A percentile compares a stretch with the other conserved stretches of the same genome.
phyloP scores from a whole-genome alignment of 192 early-diverging fungal genomes.

The Coemansia sp. region DNA sequence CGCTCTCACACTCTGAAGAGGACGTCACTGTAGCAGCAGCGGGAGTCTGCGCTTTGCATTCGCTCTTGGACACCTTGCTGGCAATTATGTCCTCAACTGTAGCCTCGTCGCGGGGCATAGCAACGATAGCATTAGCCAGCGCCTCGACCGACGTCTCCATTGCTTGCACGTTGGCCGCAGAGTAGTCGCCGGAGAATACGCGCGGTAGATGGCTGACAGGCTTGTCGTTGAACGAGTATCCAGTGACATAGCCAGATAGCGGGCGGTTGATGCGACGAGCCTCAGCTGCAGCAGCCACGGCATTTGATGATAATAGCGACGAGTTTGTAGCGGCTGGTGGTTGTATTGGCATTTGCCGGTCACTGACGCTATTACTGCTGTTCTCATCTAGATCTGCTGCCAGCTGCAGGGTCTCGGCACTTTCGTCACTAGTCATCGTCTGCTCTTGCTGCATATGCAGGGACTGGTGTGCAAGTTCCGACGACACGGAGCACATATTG shows the following conservation, averaged over 20 bases:
- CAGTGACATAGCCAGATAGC: conserved; percentile 42
- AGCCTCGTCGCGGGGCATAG: conserved; percentile 32
- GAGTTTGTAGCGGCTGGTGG: background rate
- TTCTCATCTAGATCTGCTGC: conserved; percentile 7
- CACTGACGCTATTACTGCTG: background rate
- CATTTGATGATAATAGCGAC: background rate
- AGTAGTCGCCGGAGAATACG: conserved; percentile 54
- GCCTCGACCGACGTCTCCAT: conserved; percentile 46
- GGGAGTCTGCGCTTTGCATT: background rate
- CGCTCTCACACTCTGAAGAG: background rate
- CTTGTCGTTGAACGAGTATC: conserved; percentile 31
- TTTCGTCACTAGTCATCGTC: background rate
- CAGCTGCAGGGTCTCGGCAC: background rate
- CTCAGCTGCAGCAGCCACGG: background rate
- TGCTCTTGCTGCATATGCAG: background rate
- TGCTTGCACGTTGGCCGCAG: conserved; percentile 29
- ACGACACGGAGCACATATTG: background rate
- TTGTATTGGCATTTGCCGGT: background rate
- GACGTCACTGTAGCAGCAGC: background rate
- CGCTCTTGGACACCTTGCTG: conserved; percentile 22
- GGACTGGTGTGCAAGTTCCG: background rate
- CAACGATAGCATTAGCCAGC: conserved; percentile 30
- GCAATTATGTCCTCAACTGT: conserved; percentile 52
- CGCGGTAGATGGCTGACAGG: conserved; percentile 47
- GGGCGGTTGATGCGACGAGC: conserved; percentile 20